A percentile compares a stretch with the other conserved stretches of the same genome.
Conservation (phyloP, 495 filamentous ascomycete species). For the Neurospora sp. region DNA sequence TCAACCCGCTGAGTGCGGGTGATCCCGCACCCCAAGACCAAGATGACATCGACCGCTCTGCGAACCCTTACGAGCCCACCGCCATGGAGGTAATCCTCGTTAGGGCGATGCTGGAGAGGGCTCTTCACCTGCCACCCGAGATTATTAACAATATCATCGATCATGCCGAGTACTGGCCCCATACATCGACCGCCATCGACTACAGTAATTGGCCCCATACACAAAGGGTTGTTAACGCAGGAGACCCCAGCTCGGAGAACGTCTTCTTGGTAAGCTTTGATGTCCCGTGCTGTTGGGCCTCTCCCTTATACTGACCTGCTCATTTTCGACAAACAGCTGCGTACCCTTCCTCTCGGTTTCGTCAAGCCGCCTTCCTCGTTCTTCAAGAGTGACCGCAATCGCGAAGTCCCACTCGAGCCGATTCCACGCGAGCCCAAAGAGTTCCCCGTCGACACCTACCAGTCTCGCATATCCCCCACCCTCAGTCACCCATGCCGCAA, state of each 20-base stretch:
- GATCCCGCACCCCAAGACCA: constrained; percentile 10
- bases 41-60: constrained; percentile 5
- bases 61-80: constrained; percentile 17
- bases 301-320: neutral
- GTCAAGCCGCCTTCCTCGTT: constrained; percentile 15
- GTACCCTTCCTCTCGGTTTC: constrained; percentile 32
- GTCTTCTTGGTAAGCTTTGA: constrained; percentile 26
- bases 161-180: constrained; percentile 62
- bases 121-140: constrained; percentile 45
- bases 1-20: neutral
- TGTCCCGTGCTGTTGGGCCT: neutral
- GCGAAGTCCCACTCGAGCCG: neutral
- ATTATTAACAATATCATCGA: constrained; percentile 60
- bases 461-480: constrained; percentile 19
- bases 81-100: constrained; percentile 36
- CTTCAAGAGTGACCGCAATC: neutral
- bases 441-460: constrained; percentile 21
- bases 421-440: constrained; percentile 13
- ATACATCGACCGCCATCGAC: constrained; percentile 26
- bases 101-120: constrained; percentile 31
- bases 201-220: constrained; percentile 4
- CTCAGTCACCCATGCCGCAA: constrained; percentile 40
- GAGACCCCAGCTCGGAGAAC: constrained; percentile 16
- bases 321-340: constrained; percentile 22
- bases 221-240: constrained; percentile 9